Percentiles rank a stretch among this genome's conserved stretches.
phyloP scores from a whole-genome alignment of 345 rosid species.

The Carallia pectinifolia region DNA sequence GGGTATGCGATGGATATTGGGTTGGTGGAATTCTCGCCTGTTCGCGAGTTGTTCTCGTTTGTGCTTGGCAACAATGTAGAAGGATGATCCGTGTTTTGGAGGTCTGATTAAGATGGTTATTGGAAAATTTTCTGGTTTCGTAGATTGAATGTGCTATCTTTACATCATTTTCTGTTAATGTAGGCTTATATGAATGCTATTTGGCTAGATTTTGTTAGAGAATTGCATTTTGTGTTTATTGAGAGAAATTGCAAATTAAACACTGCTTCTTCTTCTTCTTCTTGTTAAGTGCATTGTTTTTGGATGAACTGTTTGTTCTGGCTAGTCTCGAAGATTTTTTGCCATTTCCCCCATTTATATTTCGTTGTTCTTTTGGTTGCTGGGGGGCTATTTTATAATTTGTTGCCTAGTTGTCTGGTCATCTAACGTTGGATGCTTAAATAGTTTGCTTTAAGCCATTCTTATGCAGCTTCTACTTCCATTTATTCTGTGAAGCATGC shows the following conservation, averaged over 20 bases:
- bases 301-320: background rate
- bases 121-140: background rate
- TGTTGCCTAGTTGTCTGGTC: too few relatives aligned
- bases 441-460: too few relatives aligned
- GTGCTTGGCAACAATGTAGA: slow-evolving; percentile 59
- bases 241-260: slow-evolving; percentile 3
- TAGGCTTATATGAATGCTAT: slow-evolving; percentile 12
- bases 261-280: background rate
- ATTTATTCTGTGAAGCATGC: too few relatives aligned
- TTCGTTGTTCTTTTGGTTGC: too few relatives aligned
- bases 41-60: slow-evolving; percentile 78
- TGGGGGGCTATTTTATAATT: too few relatives aligned
- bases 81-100: slow-evolving; percentile 12
- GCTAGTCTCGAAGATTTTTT: background rate
- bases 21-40: slow-evolving; percentile 83
- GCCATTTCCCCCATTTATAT: too few relatives aligned
- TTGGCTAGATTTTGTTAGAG: slow-evolving; percentile 14
- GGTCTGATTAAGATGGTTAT: background rate
- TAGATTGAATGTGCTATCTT: background rate
- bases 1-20: slow-evolving; percentile 93
- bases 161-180: background rate
- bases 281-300: background rate
- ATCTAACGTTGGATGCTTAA: too few relatives aligned
- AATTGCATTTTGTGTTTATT: slow-evolving; percentile 6
- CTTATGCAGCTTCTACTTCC: too few relatives aligned